Evolutionary conservation across 176 grass and related monocot species (phyloP), one percentile per base, ranked within the genome.

Genomic region (Areca catechu): DNA sequence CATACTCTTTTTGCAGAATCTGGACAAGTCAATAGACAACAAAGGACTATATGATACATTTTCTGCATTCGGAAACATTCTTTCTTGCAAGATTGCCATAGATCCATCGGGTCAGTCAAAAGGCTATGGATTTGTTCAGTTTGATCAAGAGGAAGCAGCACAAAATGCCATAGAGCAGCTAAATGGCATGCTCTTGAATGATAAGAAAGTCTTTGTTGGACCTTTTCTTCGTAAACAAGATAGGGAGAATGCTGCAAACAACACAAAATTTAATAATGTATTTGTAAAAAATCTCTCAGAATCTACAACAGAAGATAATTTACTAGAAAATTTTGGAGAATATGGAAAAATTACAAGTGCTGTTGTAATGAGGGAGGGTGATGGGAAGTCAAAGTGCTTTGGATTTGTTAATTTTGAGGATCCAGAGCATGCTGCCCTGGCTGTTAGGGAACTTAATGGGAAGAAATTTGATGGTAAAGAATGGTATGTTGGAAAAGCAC

Each of bases 101-200:
- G 83, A 91, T 86, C 71, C 67, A 76, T 60, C 48, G 2, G 83
- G 83, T 43, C 87, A 91, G 61, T 91, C 87, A 28, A 91, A 91
- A 80, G 87, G 87, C 72, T 91, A 86, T 60, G 87, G 87, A 72
- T 91, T 91, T 76, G 87, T 91, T 70, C 87, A 91, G 70, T 91
- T 86, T 73, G 87, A 91, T 49, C 85, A 81, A 52, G 82, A 83
- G 60, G 83, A 91, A 54, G 63, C 43, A 58, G 87, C 87, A 2
- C 78, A 86, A 22, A 71, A 66, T 73, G 87, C 82, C 30, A 86
- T 86, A 62, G 67, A 70, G 57, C 66, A 80, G 66, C 75, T 91
- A 3, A 91, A 91, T 12, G 87, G 87, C 19, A 91, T 91, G 87
- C 82, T 91, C 70, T 65, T 91, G 68, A 91, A 91, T 50, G 87